Evolutionary conservation across 352 stramenopile species (phyloP), one percentile per base, ranked within the genome.

Genomic region (Phytophthora meadii): DNA sequence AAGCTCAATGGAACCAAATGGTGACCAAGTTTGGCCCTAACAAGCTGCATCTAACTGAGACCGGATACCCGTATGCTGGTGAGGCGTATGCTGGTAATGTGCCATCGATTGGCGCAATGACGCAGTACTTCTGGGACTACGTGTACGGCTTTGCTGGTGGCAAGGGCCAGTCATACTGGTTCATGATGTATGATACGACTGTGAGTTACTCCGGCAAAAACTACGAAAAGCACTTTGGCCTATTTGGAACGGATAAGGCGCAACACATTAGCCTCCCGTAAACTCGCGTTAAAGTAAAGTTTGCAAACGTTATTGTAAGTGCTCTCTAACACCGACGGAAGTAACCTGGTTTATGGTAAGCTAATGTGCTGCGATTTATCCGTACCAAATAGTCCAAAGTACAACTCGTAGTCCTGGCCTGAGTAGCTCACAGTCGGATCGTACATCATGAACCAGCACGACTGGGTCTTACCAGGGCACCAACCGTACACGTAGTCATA

Each of bases 391-490:
- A 90, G 67, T 32, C 81, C 81, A 37, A 88, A 90, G 65, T 79
- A 71, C 51, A 73, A 84, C 54, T 90, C 81, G 69, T 78, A 84
- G 15, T 84, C 68, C 4, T 37, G 45, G 19, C 74, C 71, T 11
- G 57, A 59, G 76, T 85, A 83, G 54, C 74, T 76, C 45, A 71
- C 52, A 27, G 54, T 81, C 46, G 68, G 70, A 54, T 88, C 79
- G 67, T 82, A 88, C 74, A 87, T 82, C 74, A 87, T 84, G 72
- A 87, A 87, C 63, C 68, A 87, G 75, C 79, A 87, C 42, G 77
- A 72, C 42, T 72, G 62, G 28, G 40, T 50, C 37, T 59, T 64
- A 27, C 64, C 61, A 2, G 46, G 28, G 46, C 37, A 65, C 54
- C 54, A 70, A 22, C 74, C 79, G 25, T 69, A 63, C 15, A 59